A percentile compares a stretch with the other conserved stretches of the same genome.
phyloP scores from a whole-genome alignment of 2,329 filamentous ascomycete genomes.

The Raffaelea albimanens region DNA sequence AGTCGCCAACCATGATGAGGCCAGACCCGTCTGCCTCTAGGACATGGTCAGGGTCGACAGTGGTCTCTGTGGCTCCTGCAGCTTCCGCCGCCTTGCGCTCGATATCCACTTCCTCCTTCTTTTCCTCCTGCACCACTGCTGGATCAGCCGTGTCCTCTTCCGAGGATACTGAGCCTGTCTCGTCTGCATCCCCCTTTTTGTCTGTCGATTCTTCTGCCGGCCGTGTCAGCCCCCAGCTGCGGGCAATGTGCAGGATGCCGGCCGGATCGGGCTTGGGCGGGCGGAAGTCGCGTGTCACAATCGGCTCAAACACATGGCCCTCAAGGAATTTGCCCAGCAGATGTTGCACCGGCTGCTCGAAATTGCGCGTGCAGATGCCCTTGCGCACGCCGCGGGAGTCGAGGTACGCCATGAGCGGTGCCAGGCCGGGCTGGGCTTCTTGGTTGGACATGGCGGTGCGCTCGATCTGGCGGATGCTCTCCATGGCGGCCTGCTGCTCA shows the following conservation, averaged over 20 bases:
- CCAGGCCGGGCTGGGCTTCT: constrained; percentile 71
- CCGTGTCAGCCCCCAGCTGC: constrained; percentile 56
- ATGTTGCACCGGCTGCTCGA: constrained; percentile 68
- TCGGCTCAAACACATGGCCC: constrained; percentile 59
- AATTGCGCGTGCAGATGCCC: constrained; percentile 91
- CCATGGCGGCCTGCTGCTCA: constrained; percentile 54
- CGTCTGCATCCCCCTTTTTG: constrained; percentile 11
- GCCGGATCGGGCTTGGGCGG: constrained; percentile 84
- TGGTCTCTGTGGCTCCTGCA: constrained; percentile 7
- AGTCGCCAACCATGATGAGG: constrained; percentile 64
- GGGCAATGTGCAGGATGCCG: constrained; percentile 78
- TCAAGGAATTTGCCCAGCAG: constrained; percentile 67
- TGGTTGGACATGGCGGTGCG: constrained; percentile 70
- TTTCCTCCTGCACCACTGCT: constrained; percentile 9
- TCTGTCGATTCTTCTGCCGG: constrained; percentile 10
- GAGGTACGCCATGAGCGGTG: constrained; percentile 72
- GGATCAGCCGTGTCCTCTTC: constrained; percentile 10
- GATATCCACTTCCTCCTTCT: constrained; percentile 14
- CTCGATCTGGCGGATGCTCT: constrained; percentile 71
- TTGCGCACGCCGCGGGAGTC: constrained; percentile 58
- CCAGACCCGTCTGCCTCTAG: constrained; percentile 31
- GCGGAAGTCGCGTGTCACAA: constrained; percentile 74
- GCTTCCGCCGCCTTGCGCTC: constrained; percentile 6
- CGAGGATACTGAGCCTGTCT: constrained; percentile 7
- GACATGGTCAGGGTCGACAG: constrained; percentile 2